Percentiles rank a stretch among this genome's conserved stretches.
phyloP scores from a whole-genome alignment of 2,329 filamentous ascomycete species.

The Acephala macrosclerotiorum region DNA sequence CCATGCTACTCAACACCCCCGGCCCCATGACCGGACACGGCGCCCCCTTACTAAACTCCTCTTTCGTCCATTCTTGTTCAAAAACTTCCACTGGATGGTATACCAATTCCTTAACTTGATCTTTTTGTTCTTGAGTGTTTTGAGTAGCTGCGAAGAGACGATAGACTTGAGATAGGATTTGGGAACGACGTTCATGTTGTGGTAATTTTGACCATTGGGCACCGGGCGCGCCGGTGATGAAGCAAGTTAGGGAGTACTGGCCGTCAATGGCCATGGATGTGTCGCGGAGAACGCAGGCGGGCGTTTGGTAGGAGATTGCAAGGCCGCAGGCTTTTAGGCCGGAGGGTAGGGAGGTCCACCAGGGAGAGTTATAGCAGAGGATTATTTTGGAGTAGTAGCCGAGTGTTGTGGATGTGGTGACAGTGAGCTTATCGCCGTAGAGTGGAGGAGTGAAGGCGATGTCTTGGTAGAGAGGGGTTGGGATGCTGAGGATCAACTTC shows the following conservation, averaged over 20 bases:
- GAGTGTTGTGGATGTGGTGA: constrained; percentile 47
- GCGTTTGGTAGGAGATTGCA: constrained; percentile 48
- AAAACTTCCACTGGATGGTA: constrained; percentile 29
- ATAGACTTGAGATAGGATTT: constrained; percentile 20
- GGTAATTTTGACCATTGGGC: constrained; percentile 20
- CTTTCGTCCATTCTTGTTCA: constrained; percentile 34
- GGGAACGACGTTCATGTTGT: constrained; percentile 22
- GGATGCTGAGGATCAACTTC: constrained; percentile 56
- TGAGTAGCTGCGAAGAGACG: constrained; percentile 13
- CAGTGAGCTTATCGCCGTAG: constrained; percentile 45
- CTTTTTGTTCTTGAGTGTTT: not conserved
- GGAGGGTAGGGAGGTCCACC: constrained; percentile 15
- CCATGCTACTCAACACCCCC: constrained; percentile 42
- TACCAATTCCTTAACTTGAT: constrained; percentile 14
- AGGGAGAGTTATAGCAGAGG: constrained; percentile 25
- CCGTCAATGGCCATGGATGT: constrained; percentile 52
- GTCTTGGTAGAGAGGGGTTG: constrained; percentile 54
- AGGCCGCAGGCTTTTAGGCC: constrained; percentile 47
- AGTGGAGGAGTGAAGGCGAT: constrained; percentile 56
- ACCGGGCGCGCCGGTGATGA: constrained; percentile 18
- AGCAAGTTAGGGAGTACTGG: constrained; percentile 23
- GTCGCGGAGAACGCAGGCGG: constrained; percentile 50
- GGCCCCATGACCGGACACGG: constrained; percentile 45
- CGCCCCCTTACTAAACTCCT: constrained; percentile 45
- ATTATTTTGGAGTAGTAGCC: constrained; percentile 55